phyloP scores from a whole-genome alignment of 2,329 filamentous ascomycete genomes.

The Ascochyta clinopodiicola region DNA sequence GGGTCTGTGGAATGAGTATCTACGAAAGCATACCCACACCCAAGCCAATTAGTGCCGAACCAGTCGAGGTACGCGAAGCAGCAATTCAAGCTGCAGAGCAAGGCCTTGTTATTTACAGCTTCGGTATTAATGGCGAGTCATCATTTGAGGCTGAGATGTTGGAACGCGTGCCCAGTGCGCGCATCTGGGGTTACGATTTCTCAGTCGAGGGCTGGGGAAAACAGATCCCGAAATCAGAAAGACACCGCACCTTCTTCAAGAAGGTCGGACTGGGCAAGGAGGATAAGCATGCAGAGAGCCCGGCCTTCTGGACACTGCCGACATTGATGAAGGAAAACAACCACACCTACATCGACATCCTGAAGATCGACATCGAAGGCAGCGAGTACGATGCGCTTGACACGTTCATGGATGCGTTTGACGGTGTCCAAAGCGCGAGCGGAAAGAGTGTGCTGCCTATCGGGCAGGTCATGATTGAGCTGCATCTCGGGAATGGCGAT shows the following conservation, averaged over 20 bases:
- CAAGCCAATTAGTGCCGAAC: slow-evolving; percentile 16
- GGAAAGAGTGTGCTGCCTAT: slow-evolving; percentile 36
- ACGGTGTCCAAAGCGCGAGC: slow-evolving; percentile 23
- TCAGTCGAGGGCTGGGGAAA: slow-evolving; percentile 39
- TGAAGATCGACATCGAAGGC: slow-evolving; percentile 46
- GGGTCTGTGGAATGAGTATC: slow-evolving; percentile 45
- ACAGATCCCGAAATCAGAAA: slow-evolving; percentile 32
- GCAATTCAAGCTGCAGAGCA: slow-evolving; percentile 24
- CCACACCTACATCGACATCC: slow-evolving; percentile 44
- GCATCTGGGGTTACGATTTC: slow-evolving; percentile 45
- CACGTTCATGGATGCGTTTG: slow-evolving; percentile 41
- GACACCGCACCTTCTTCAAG: slow-evolving; percentile 39
- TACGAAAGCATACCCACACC: slow-evolving; percentile 37
- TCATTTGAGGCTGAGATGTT: slow-evolving; percentile 46
- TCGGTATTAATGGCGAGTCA: slow-evolving; percentile 44
- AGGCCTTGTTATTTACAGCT: slow-evolving; percentile 41
- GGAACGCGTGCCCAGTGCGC: slow-evolving; percentile 38
- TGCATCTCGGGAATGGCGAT: slow-evolving; percentile 36
- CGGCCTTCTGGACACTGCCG: slow-evolving; percentile 40
- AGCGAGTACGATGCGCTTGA: slow-evolving; percentile 41
- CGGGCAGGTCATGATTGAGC: slow-evolving; percentile 45
- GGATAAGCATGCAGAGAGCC: slow-evolving; percentile 27
- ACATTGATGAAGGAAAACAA: slow-evolving; percentile 41
- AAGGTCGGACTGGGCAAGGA: slow-evolving; percentile 38
- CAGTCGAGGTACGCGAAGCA: slow-evolving; percentile 20